Percentiles rank a stretch among this genome's conserved stretches.
Conservation (phyloP, 1,284 basidiomycete species). For the Cutaneotrichosporon sp. region DNA sequence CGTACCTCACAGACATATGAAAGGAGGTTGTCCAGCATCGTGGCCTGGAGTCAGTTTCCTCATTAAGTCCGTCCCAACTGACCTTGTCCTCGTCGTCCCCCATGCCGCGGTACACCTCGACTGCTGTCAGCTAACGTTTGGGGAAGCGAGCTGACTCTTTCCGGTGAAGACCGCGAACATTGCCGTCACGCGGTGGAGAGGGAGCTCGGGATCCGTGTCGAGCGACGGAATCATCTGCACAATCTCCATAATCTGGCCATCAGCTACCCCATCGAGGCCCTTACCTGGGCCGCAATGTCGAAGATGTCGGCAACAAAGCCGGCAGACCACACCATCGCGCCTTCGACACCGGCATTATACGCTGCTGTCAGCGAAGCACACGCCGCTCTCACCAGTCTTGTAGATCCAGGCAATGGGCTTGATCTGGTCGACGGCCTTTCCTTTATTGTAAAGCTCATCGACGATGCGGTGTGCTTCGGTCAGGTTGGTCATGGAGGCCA, state of each 20-base stretch:
- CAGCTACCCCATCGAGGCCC: neutral
- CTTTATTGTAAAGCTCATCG: neutral
- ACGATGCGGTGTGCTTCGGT: neutral
- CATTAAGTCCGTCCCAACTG: accelerated
- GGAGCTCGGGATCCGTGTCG: slow-evolving; percentile 11
- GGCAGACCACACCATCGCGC: neutral
- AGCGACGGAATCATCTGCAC: neutral
- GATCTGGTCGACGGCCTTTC: neutral
- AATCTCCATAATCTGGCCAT: slow-evolving; percentile 3
- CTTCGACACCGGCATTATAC: slow-evolving; percentile 7
- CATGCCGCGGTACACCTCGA: slow-evolving; percentile 5
- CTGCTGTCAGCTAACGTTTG: neutral
- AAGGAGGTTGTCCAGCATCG: neutral
- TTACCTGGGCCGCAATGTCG: slow-evolving; percentile 3
- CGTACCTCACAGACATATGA: neutral
- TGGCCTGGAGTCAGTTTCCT: neutral
- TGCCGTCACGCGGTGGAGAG: slow-evolving; percentile 2
- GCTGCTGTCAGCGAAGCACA: neutral
- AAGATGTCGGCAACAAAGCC: neutral
- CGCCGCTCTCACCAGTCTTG: slow-evolving; percentile 6
- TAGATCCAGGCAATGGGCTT: slow-evolving; percentile 16
- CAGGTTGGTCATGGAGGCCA: neutral
- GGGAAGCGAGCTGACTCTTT: neutral
- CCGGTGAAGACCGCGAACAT: slow-evolving; percentile 6
- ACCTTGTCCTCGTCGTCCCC: slow-evolving; percentile 8